Percentiles rank a stretch among this genome's conserved stretches.
Evolutionary conservation across 495 filamentous ascomycete genomes (phyloP).

Genomic region (Extremus antarcticus): DNA sequence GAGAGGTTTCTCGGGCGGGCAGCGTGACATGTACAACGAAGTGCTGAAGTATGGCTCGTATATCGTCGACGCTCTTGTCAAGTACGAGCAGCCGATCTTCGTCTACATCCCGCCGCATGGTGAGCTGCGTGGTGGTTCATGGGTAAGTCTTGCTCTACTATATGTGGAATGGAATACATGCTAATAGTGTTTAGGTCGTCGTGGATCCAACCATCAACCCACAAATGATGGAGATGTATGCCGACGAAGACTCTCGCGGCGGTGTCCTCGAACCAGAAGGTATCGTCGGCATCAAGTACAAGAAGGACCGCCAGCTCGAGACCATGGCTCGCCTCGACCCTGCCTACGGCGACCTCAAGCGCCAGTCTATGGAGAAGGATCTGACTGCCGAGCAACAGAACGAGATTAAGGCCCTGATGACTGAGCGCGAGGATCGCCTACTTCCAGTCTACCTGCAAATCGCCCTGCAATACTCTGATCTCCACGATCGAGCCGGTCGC

Average conservation of each 20-base stretch:
- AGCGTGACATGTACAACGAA: slow-evolving; percentile 99
- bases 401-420: slow-evolving; percentile 76
- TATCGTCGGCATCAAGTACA: slow-evolving; percentile 97
- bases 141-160: slow-evolving; percentile 43
- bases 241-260: slow-evolving; percentile 87
- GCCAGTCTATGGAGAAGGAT: slow-evolving; percentile 53
- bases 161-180: not conserved
- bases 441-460: slow-evolving; percentile 90
- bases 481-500: slow-evolving; percentile 92
- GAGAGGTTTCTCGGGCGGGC: slow-evolving; percentile 98
- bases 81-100: slow-evolving; percentile 96
- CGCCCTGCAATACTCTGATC: slow-evolving; percentile 86
- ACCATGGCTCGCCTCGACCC: slow-evolving; percentile 93
- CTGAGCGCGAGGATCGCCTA: slow-evolving; percentile 73
- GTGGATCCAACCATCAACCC: slow-evolving; percentile 97
- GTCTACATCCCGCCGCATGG: slow-evolving; percentile 96
- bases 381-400: slow-evolving; percentile 62
- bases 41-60: slow-evolving; percentile 98
- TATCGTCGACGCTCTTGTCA: slow-evolving; percentile 96
- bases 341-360: slow-evolving; percentile 70
- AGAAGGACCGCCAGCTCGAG: slow-evolving; percentile 91
- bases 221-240: slow-evolving; percentile 98
- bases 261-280: slow-evolving; percentile 97
- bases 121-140: slow-evolving; percentile 96
- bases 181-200: slow-evolving; percentile 53